Conservation (phyloP, 148 eudicot genomes). For the Bassia scoparia region DNA sequence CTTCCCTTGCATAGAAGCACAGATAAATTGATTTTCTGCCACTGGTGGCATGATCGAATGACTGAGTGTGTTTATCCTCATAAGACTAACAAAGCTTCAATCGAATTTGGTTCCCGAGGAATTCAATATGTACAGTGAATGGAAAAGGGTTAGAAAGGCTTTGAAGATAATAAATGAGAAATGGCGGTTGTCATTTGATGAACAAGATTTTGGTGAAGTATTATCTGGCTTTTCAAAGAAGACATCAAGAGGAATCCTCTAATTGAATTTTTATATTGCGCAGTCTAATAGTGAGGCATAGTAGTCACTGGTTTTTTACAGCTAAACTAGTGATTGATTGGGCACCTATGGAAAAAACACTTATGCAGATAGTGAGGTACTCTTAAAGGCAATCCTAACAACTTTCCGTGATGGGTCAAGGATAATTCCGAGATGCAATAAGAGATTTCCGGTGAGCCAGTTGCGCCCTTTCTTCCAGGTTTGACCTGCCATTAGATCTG, state of each 20-base stretch:
- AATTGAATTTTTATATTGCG: constrained; percentile 90
- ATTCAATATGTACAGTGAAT: constrained; percentile 59
- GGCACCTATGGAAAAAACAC: constrained; percentile 53
- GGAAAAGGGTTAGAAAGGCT: constrained; percentile 65
- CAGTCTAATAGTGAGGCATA: constrained; percentile 93
- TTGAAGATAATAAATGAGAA: constrained; percentile 72
- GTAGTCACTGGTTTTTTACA: constrained; percentile 89
- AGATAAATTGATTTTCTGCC: constrained; percentile 65
- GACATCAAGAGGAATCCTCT: constrained; percentile 79
- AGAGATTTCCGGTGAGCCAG: constrained; percentile 66
- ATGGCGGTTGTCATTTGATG: constrained; percentile 93
- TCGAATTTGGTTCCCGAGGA: constrained; percentile 64
- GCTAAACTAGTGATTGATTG: constrained; percentile 83
- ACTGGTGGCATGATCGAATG: constrained; percentile 92
- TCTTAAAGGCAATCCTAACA: constrained; percentile 67
- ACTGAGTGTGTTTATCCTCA: constrained; percentile 74
- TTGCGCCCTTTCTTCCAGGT: constrained; percentile 72
- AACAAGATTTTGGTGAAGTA: constrained; percentile 80
- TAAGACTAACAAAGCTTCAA: constrained; percentile 58
- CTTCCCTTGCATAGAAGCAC: constrained; percentile 47
- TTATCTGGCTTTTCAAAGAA: constrained; percentile 66
- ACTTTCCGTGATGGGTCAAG: constrained; percentile 92
- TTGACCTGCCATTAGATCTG: constrained; percentile 48
- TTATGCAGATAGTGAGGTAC: constrained; percentile 94
- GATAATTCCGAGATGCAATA: constrained; percentile 92